Evolutionary conservation across 176 grass and related monocot genomes (phyloP), one percentile per base, ranked within the genome.

Genomic region (Cocos nucifera): DNA sequence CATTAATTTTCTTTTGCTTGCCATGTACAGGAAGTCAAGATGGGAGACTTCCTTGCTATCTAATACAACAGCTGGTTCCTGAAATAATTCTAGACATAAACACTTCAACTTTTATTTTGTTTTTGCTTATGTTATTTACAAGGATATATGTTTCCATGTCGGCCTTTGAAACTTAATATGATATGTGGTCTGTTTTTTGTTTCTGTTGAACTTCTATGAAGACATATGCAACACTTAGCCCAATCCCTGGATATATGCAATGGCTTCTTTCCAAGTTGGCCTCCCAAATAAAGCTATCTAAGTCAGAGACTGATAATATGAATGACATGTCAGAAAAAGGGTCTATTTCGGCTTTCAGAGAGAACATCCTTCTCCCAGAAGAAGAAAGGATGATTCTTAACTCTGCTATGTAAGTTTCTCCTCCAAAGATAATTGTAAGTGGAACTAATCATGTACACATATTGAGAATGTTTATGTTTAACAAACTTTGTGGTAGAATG

Each of bases 201-300:
- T 49, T 14, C 50, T 58, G 19, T 24, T 48, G 32, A 62, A 22
- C 19, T 50, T 59, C 8, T 62, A 65, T 77, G 65, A 64, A 90
- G 92, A 82, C 49, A 69, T 96, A 85, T 75, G 78, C 83, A 60
- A 96, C 91, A 57, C 81, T 96, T 59, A 90, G 92, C 50, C 87
- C 92, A 52, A 90, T 96, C 60, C 87, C 87, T 59, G 92, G 92
- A 51, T 96, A 78, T 71, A 80, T 96, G 80, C 83, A 96, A 77
- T 96, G 92, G 92, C 92, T 96, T 76, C 65, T 77, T 53, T 74
- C 87, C 61, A 96, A 96, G 63, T 73, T 96, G 72, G 75, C 75
- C 21, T 88, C 86, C 24, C 92, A 96, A 81, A 79, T 96, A 80
- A 90, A 88, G 67, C 65, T 90, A 56, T 23, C 75, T 63, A 69